phyloP scores from a whole-genome alignment of 345 rosid species.

The Eucalyptus coolabah region DNA sequence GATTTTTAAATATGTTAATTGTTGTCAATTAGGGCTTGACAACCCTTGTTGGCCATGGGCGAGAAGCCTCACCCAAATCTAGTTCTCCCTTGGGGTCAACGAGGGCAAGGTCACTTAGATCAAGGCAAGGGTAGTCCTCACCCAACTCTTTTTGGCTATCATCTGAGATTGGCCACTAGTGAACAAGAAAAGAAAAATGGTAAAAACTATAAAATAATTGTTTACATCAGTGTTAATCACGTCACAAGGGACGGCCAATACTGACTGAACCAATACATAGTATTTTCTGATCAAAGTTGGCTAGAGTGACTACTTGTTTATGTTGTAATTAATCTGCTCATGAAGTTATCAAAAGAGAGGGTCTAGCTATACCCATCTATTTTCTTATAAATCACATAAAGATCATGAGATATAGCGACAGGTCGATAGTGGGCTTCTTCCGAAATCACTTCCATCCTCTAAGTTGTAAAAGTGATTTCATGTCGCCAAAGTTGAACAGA shows the following conservation, averaged over 20 bases:
- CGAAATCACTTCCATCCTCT: background rate
- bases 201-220: too few relatives aligned
- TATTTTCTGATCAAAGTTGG: background rate
- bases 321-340: background rate
- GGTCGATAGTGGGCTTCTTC: background rate
- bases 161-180: background rate
- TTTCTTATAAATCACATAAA: background rate
- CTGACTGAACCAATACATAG: accelerated
- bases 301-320: background rate
- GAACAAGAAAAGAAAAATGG: background rate
- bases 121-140: background rate
- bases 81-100: accelerated
- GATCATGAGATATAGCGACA: background rate
- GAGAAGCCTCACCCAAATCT: accelerated
- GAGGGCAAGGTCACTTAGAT: background rate
- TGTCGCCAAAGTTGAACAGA: background rate
- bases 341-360: background rate
- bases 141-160: accelerated
- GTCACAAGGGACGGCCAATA: accelerated
- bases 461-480: background rate
- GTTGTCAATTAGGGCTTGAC: accelerated
- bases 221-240: accelerated
- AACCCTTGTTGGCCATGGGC: background rate
- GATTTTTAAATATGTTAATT: too few relatives aligned
- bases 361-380: background rate